phyloP scores from a whole-genome alignment of 768 basidiomycete genomes.

The Suillus ampliporus region DNA sequence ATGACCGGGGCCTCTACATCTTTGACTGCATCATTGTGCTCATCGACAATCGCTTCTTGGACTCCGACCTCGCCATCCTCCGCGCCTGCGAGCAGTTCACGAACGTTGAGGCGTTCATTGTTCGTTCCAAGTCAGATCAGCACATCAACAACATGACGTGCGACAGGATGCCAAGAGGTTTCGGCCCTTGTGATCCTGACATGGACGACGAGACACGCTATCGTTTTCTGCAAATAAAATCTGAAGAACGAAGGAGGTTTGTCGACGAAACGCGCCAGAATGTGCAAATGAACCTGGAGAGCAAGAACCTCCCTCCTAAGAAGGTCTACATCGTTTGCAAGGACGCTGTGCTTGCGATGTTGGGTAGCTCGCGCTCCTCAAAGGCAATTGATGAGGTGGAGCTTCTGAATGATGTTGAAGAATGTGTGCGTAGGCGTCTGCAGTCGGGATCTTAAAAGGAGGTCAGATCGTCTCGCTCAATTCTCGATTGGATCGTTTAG shows the following conservation, averaged over 20 bases:
- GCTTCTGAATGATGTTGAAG: conserved; percentile 13
- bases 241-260: conserved; percentile 18
- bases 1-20: conserved; percentile 27
- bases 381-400: conserved; percentile 20
- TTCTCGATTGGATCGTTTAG: not conserved
- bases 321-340: conserved; percentile 26
- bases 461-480: not conserved
- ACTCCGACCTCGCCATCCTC: conserved; percentile 19
- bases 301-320: conserved; percentile 18
- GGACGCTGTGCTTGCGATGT: conserved; percentile 10
- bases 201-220: not conserved
- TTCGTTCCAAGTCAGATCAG: conserved; percentile 23
- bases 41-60: conserved; percentile 22
- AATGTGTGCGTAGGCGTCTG: not conserved
- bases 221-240: conserved; percentile 11
- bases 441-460: not conserved
- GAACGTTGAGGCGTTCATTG: conserved; percentile 20
- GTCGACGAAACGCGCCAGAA: conserved; percentile 21
- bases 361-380: not conserved
- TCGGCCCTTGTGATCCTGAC: not conserved
- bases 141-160: conserved; percentile 19
- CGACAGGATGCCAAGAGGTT: conserved; percentile 10
- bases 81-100: conserved; percentile 15
- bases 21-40: conserved; percentile 22
- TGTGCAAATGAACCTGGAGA: conserved; percentile 17